A percentile compares a stretch with the other conserved stretches of the same genome.
phyloP scores from a whole-genome alignment of 805 yeast species.

The Candida krabiensis region DNA sequence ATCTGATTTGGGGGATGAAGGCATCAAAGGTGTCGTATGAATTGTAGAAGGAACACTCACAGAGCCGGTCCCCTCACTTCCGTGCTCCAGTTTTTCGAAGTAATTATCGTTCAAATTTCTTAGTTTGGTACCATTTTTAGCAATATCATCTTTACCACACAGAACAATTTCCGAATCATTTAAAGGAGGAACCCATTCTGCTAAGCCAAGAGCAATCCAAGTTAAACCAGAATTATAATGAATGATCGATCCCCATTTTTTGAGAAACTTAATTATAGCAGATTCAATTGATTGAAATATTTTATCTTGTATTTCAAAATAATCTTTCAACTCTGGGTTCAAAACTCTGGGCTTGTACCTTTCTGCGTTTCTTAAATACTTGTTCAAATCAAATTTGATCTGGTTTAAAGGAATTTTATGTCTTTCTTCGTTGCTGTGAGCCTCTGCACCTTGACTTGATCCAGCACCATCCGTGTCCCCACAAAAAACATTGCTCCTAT shows the following conservation, averaged over 20 bases:
- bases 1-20: slow-evolving; percentile 27
- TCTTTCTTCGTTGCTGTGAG: slow-evolving; percentile 1
- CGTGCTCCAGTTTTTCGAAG: slow-evolving; percentile 29
- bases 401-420: slow-evolving; percentile 29
- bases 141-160: slow-evolving; percentile 50
- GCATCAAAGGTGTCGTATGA: slow-evolving; percentile 23
- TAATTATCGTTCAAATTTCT: slow-evolving; percentile 33
- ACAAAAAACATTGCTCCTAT: slow-evolving; percentile 17
- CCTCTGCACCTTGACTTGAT: slow-evolving; percentile 23
- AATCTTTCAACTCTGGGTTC: slow-evolving; percentile 31
- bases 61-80: slow-evolving; percentile 14
- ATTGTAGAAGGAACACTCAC: slow-evolving; percentile 19
- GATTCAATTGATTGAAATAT: slow-evolving; percentile 57
- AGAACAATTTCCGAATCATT: slow-evolving; percentile 52
- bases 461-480: slow-evolving; percentile 16
- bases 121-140: slow-evolving; percentile 37
- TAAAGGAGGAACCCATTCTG: slow-evolving; percentile 84
- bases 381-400: slow-evolving; percentile 57
- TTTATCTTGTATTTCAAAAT: slow-evolving; percentile 47
- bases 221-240: slow-evolving; percentile 80
- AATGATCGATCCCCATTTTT: slow-evolving; percentile 76
- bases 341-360: slow-evolving; percentile 34
- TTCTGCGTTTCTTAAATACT: slow-evolving; percentile 52
- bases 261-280: slow-evolving; percentile 62
- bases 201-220: slow-evolving; percentile 85